Base-by-base conservation (phyloP, 441 rosid species). In the Populus hybrid region DNA sequence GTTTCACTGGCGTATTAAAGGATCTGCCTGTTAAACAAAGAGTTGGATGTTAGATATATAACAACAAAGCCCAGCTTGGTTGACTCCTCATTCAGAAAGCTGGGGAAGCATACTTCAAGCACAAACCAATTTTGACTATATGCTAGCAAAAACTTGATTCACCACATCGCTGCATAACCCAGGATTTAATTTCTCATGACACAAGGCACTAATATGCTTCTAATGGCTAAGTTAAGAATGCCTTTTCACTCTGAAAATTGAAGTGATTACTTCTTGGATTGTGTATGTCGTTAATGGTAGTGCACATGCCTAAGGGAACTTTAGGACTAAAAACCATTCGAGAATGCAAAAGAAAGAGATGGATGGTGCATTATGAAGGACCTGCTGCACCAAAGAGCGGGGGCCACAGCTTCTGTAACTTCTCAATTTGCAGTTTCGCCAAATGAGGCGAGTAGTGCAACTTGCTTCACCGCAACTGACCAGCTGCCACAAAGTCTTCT, bases 331-430 rank as follows among this genome's bases (percentile, higher is more conserved):
- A 77, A 69, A 66, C 64, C 63, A 67, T 34, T 57, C 11, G 66
- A 69, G 10, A 74, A 46, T 32, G 38, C 69, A 72, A 76, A 66
- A 61, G 26, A 77, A 67, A n/a, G n/a, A n/a, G n/a, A n/a, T n/a
- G n/a, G n/a, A n/a, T n/a, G 75, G 72, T 72, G 69, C 40, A 26
- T 21, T 64, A 2, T 8, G n/a, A n/a, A 74, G 70, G 83, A 93
- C 99, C 95, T 97, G 99, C 77, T 83, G 87, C 30, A 93, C 91
- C 75, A 95, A 92, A n/a, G n/a, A n/a, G n/a, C n/a, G 82, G 91
- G 85, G 78, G 87, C 92, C 38, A 93, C n/a, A n/a, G n/a, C n/a
- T n/a, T n/a, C n/a, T n/a, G n/a, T 82, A 95, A 84, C 83, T 88
- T 90, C 83, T 87, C 93, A 87, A 95, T n/a, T 79, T 75, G 99